These are phyloP conservation scores for Croton setiger DNA, from an alignment of 441 rosid genomes.

Conservation along the genomic window DNA sequence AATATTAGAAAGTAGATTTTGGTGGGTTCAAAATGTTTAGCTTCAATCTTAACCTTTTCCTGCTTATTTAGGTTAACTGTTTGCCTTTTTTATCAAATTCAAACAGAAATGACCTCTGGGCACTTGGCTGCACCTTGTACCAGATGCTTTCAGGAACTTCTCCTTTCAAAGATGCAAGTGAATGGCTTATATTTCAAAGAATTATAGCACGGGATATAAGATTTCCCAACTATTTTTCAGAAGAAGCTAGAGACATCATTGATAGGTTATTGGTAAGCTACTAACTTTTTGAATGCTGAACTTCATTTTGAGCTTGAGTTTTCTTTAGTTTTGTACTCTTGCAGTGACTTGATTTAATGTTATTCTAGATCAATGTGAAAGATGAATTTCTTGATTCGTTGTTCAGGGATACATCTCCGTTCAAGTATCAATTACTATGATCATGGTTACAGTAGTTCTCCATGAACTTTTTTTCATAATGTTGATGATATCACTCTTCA, in stretches of 20 bases:
- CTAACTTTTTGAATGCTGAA: conserved; percentile 19
- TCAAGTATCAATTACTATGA: neutral
- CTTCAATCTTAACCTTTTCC: conserved; percentile 16
- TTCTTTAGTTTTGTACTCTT: conserved; percentile 1
- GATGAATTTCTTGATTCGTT: neutral
- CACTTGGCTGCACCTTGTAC: conserved; percentile 99
- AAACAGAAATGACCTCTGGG: conserved; percentile 99
- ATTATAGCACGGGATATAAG: conserved; percentile 94
- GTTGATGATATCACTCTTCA: conserved; percentile 16
- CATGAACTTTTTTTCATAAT: conserved; percentile 6
- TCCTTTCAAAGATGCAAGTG: conserved; percentile 99
- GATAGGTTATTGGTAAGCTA: conserved; percentile 77
- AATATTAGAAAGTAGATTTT: neutral
- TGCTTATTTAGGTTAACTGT: conserved; percentile 34
- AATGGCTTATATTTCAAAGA: conserved; percentile 98
- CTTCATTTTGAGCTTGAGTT: conserved; percentile 1
- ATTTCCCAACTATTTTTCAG: conserved; percentile 90
- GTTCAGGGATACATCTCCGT: neutral
- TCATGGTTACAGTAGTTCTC: neutral
- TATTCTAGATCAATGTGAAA: neutral
- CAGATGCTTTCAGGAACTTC: conserved; percentile 99
- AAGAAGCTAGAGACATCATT: conserved; percentile 84
- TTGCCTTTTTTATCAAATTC: conserved; percentile 33
- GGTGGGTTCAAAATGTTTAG: neutral
- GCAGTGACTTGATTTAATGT: neutral